Conservation (phyloP, 2,329 filamentous ascomycete species). For the Pseudogymnoascus sp. region DNA sequence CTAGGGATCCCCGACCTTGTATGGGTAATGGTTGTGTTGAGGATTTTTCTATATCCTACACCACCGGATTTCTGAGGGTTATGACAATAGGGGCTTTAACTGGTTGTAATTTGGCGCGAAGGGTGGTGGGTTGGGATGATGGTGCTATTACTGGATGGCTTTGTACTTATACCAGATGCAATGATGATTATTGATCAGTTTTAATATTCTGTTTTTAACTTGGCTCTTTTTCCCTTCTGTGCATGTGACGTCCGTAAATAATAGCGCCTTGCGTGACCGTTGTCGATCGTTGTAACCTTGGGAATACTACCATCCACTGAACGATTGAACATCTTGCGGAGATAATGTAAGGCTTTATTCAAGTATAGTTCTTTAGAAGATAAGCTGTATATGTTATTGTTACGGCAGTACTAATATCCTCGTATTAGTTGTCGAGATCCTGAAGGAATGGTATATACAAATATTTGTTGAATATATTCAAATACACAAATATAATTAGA, state of each 20-base stretch:
- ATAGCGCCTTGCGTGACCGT: too few relatives aligned
- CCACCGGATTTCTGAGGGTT: constrained; percentile 9
- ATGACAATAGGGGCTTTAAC: constrained; percentile 5
- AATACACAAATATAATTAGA: background rate
- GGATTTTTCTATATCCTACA: background rate
- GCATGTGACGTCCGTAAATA: background rate
- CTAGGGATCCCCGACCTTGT: constrained; percentile 8
- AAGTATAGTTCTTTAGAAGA: too few relatives aligned
- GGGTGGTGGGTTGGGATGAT: constrained; percentile 6
- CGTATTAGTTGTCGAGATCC: too few relatives aligned
- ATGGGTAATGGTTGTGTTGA: constrained; percentile 9
- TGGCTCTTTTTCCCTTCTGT: background rate
- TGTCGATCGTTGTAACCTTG: background rate
- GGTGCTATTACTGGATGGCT: constrained; percentile 10
- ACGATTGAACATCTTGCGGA: background rate
- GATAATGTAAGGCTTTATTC: background rate
- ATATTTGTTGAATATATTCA: too few relatives aligned
- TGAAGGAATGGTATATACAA: too few relatives aligned
- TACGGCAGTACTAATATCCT: too few relatives aligned
- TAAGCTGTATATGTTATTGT: too few relatives aligned
- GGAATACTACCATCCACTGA: background rate
- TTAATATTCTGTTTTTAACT: background rate
- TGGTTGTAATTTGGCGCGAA: constrained; percentile 12
- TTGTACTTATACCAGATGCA: constrained; percentile 11
- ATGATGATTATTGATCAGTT: constrained; percentile 10